Evolutionary conservation across 768 basidiomycete species (phyloP), one percentile per base, ranked within the genome.

Genomic region (Boletus insuetus): DNA sequence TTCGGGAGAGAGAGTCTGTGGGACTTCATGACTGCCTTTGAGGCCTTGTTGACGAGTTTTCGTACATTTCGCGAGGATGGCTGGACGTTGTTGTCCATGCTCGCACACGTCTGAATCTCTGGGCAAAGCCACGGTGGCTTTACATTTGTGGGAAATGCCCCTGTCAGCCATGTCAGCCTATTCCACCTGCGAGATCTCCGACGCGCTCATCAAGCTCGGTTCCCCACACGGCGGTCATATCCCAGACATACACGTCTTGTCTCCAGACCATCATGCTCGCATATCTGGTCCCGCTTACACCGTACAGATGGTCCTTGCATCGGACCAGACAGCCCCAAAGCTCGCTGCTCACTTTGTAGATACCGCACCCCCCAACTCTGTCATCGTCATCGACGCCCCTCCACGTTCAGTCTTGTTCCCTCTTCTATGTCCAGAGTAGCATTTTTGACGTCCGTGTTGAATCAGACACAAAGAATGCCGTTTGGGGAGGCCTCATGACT

Each of bases 401-500:
- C 74, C 79, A 58, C 75, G 93, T 94, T 65, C 64, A 73, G 69
- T 71, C 12, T 65, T 61, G 1, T 31, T 65, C 59, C 1, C 64
- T 61, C 49, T 47, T 42, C 42, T 49, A 38, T 53, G 39, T 43
- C 24, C 9, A 0, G 16, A 31, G 38, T 39, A 40, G 38, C 29
- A 45, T 35, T 26, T 24, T 44, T 49, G 45, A 67, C 46, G 32
- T n/a, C 8, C 6, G 22, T 40, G 3, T 20, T n/a, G 39, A 12
- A 22, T 44, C 67, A 87, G 90, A 84, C 52, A 74, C 78, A 26
- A 87, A 87, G 70, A 88, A 85, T 62, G 91, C 92, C 5, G 89
- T 93, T 7, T 96, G 94, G 94, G 93, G 94, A 22, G 93, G 94
- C 19, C 82, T 92, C 46, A 92, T 94, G 92, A 85, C 91, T 12